Conservation (phyloP, 2,329 filamentous ascomycete genomes). For the Cladophialophora psammophila region DNA sequence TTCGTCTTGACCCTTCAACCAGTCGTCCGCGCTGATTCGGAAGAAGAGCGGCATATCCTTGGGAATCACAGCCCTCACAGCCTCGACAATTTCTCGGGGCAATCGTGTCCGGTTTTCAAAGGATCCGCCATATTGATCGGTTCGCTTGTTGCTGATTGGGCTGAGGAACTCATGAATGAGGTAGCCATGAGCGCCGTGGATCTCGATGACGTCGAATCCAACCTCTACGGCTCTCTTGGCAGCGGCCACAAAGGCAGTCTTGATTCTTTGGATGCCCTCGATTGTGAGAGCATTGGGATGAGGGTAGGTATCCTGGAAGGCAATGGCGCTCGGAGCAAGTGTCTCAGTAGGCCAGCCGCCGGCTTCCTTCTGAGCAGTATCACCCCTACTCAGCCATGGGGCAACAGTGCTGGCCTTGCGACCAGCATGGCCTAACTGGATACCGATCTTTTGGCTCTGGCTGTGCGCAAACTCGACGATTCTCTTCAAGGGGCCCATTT, state of each 20-base stretch:
- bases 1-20: slow-evolving; percentile 68
- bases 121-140: slow-evolving; percentile 61
- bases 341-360: slow-evolving; percentile 64
- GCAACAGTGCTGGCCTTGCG: slow-evolving; percentile 69
- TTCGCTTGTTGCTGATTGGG: slow-evolving; percentile 73
- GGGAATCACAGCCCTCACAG: slow-evolving; percentile 69
- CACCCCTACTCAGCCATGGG: slow-evolving; percentile 67
- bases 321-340: slow-evolving; percentile 64
- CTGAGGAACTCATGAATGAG: slow-evolving; percentile 74
- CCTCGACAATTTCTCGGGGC: slow-evolving; percentile 70
- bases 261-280: slow-evolving; percentile 66
- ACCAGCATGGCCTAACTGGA: slow-evolving; percentile 81
- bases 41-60: slow-evolving; percentile 74
- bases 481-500: slow-evolving; percentile 63
- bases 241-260: slow-evolving; percentile 46
- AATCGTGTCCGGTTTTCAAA: slow-evolving; percentile 72
- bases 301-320: slow-evolving; percentile 69
- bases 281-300: slow-evolving; percentile 72
- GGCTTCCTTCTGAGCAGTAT: slow-evolving; percentile 62
- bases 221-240: slow-evolving; percentile 68
- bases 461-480: slow-evolving; percentile 45
- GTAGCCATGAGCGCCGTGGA: slow-evolving; percentile 83
- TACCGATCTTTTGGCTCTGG: slow-evolving; percentile 74
- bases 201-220: slow-evolving; percentile 80
- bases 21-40: slow-evolving; percentile 77